Base-by-base conservation (phyloP, 331 rosid genomes). In the Rhamnella rubrinervis region DNA sequence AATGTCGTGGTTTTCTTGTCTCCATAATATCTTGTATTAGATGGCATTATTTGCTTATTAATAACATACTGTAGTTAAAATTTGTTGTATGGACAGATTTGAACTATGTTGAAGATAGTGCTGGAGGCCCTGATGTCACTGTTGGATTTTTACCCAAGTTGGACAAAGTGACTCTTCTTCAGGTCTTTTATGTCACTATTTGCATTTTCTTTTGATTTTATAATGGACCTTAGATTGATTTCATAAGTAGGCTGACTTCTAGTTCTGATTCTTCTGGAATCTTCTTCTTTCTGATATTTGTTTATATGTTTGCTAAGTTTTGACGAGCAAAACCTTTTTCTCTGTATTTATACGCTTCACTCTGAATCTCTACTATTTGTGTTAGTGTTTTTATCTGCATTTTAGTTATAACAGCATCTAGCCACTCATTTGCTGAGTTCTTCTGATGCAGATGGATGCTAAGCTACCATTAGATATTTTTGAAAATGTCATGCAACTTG, bases 121-220 rank as follows among this genome's bases (percentile, higher is more conserved):
- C 97, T 67, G 95, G 97, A 61, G 98, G 97, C 58, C 84, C 98
- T 77, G 96, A 93, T 87, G 96, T 93, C 74, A 90, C 96, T 20
- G 77, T 90, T 10, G 98, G 97, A 56, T 78, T 85, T 80, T 84
- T 93, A 53, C 96, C 95, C 7, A 88, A 90, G 85, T 63, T 87
- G 78, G 97, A 93, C 68, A 90, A 86, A 83, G 89, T 93, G 63
- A 88, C 97, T 55, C 90, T 93, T 70, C 93, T 93, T 66, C 96
- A 93, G 97, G 97, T 88, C 70, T 12, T 31, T 20, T 23, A 23
- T 71, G 59, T 52, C 11, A 37, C 23, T 66, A 40, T 61, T 26
- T 7, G 38, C 51, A 37, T 71, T 60, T 23, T 67, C 63, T 16
- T 15, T 14, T 46, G 77, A 37, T 21, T 59, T 44, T 63, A 12